Percentiles rank a stretch among this genome's conserved stretches.
Evolutionary conservation across 2,329 filamentous ascomycete genomes (phyloP).

Genomic region (Ceratocystis huliohia): DNA sequence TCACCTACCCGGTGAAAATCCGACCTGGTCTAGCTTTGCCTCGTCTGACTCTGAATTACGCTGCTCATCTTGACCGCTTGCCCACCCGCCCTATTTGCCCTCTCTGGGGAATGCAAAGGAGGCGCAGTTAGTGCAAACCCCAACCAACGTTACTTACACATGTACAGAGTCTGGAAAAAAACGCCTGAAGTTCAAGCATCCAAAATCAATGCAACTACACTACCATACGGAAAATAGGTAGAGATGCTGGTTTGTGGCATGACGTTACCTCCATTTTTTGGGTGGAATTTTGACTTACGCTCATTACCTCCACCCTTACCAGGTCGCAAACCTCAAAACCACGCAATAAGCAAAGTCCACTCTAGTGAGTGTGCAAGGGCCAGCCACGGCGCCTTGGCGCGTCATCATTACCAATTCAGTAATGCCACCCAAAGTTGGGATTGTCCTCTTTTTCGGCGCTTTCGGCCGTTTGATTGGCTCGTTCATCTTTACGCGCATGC

Average conservation of each 20-base stretch:
- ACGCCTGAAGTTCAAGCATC: background rate
- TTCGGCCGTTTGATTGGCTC: slow-evolving; percentile 16
- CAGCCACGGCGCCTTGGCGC: background rate
- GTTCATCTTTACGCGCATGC: background rate
- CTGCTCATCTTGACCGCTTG: background rate
- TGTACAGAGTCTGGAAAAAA: background rate
- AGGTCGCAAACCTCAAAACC: background rate
- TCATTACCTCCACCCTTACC: background rate
- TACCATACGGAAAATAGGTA: background rate
- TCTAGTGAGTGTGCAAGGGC: background rate
- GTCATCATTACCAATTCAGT: background rate
- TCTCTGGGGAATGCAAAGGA: background rate
- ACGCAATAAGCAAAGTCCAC: background rate
- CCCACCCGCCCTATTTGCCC: background rate
- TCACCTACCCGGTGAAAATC: background rate
- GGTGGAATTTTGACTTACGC: background rate
- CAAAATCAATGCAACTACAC: background rate
- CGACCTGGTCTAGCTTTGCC: background rate
- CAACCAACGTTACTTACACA: background rate
- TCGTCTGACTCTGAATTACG: background rate
- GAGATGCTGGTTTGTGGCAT: background rate
- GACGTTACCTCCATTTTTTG: background rate
- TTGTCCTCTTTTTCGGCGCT: slow-evolving; percentile 8
- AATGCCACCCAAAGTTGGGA: background rate
- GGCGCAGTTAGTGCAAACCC: slow-evolving; percentile 1